These are phyloP conservation scores for Tylopilus intermedius DNA, from an alignment of 768 basidiomycete genomes.

Conservation along the genomic window DNA sequence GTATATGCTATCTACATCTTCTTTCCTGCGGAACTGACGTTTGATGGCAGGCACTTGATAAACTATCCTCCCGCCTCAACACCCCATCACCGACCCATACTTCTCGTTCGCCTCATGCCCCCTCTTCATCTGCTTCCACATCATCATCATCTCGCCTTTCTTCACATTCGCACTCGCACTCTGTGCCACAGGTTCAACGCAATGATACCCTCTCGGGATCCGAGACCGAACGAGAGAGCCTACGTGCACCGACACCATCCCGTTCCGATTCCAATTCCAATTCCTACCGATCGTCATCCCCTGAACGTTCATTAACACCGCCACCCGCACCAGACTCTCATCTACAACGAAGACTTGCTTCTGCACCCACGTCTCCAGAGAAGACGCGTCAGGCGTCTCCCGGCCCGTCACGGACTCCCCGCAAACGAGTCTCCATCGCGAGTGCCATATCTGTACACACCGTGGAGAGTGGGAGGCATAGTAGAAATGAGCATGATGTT, in stretches of 20 bases:
- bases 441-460: conserved; percentile 28
- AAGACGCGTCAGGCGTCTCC: conserved; percentile 36
- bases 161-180: conserved; percentile 29
- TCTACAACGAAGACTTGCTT: conserved; percentile 41
- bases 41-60: conserved; percentile 54
- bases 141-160: conserved; percentile 34
- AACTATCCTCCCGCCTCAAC: conserved; percentile 55
- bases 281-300: conserved; percentile 36
- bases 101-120: conserved; percentile 34
- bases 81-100: conserved; percentile 50
- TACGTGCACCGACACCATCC: conserved; percentile 27
- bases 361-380: conserved; percentile 45
- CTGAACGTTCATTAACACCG: conserved; percentile 37
- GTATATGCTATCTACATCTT: conserved; percentile 18
- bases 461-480: conserved; percentile 21
- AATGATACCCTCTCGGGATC: conserved; percentile 59
- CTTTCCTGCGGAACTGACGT: not conserved
- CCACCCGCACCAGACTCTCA: conserved; percentile 23
- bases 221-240: conserved; percentile 73
- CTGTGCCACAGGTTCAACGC: conserved; percentile 25
- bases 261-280: conserved; percentile 19
- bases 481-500: conserved; percentile 35
- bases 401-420: conserved; percentile 37
- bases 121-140: conserved; percentile 34
- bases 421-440: conserved; percentile 41